Base-by-base conservation (phyloP, 495 filamentous ascomycete genomes). In the Trichoderma parareesei region DNA sequence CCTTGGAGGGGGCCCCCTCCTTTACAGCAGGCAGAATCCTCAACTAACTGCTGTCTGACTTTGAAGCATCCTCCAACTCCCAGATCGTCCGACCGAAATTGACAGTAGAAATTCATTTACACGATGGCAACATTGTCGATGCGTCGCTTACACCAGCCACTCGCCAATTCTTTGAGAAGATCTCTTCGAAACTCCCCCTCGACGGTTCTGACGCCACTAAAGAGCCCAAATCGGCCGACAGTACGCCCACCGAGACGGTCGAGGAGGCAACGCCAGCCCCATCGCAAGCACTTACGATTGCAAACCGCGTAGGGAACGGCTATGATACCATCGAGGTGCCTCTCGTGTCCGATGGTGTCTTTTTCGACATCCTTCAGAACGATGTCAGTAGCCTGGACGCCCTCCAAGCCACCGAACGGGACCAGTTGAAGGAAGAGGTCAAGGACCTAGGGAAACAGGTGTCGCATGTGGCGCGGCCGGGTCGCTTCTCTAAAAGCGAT, bases 351-450 rank as follows among this genome's bases (percentile, higher is more conserved):
- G 89, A 90, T 67, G 74, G 77, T 27, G 82, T 87, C 64, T 92
- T 92, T 72, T 91, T 91, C 71, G 73, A 79, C 46, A 80, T 84
- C 9, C 78, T 92, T 33, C 79, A 85, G 64, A 76, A 75, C 41
- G 85, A 90, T 63, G 78, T 92, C 33, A 76, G 77, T 18, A 79
- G 79, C 46, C 75, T 92, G 33, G 87, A 86, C 65, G 70, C 70
- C 9, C 73, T 91, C 18, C 86, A 90, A 65, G 74, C 71, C 46
- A 68, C 76, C 57, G 86, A 91, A 69, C 76, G 85, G 65, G 68
- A 75, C 43, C 74, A 77, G 59, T 77, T 91, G 67, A 80, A 77
- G 49, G 68, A 69, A 11, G 74, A 85, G 59, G 85, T 91, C 62
- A 67, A 71, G 48, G 66, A 72, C 9, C 74, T 92, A 3, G 85